Base-by-base conservation (phyloP, 371 early-diverging fungal genomes). In the Mortierella sp. region DNA sequence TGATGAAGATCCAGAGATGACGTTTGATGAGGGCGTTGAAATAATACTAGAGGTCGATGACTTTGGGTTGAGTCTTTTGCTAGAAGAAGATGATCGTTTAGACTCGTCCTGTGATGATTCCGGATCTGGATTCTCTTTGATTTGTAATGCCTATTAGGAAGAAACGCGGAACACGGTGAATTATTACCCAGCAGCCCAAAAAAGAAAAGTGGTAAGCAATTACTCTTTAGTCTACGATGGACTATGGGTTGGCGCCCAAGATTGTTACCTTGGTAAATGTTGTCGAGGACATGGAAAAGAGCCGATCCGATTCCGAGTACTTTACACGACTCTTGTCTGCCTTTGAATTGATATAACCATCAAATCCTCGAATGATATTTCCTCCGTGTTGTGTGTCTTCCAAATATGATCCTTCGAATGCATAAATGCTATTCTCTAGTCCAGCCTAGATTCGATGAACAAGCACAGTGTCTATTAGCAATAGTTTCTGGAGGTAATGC, bases 311-410 rank as follows among this genome's bases (percentile, higher is more conserved):
- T 47, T 90, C 90, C 9, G 88, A 88, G 69, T 89, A 89, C 67
- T 90, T 89, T 66, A 86, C 84, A 61, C 87, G 85, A 67, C 88
- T 86, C 71, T 88, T 88, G 63, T 91, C 90, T 13, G 88, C 81
- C 47, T 89, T 82, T 13, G 72, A 66, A 67, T 86, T 86, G 52
- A 91, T 76, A 69, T 94, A 96, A 0, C 93, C 93, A 48, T 94
- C 95, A 74, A 95, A 96, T 0, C 96, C 96, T 40, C 90, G 88
- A 60, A 96, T 91, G 55, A 96, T 91, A 69, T 96, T 96, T 16
- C 96, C 96, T 58, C 89, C 88, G 43, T 87, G 88, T 58, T 89
- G 91, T 6, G 96, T 94, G 58, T 96, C 95, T 81, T 94, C 94
- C 57, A 96, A 75, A 72, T 96, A 96, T 13, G 93, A 90, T 1